Evolutionary conservation across 768 basidiomycete genomes (phyloP), one percentile per base, ranked within the genome.

Genomic region (Multifurca ochricompacta): DNA sequence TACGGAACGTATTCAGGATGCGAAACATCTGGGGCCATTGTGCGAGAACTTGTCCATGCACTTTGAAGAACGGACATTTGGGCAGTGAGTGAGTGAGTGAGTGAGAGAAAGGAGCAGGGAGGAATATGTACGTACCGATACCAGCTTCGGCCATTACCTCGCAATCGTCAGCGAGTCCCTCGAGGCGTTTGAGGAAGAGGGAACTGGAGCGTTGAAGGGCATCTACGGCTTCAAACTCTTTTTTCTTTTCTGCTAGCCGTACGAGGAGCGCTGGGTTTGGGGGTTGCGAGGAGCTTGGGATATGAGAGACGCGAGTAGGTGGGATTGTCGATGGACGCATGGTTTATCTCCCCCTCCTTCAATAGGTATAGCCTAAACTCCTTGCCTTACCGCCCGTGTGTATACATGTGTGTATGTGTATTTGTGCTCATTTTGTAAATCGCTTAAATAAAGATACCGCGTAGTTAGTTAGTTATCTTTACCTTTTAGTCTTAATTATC

Each of bases 1-100:
- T 62, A 89, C 87, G 62, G 65, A 87, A 89, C 54, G 82, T 71
- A 53, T 70, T 77, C 45, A 90, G 70, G 48, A 87, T 87, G 60
- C 81, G 77, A 63, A 90, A 89, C 87, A 90, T 90, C 65, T 79
- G 80, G 9, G 85, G 83, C 87, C 86, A 89, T 58, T 88, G 85
- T 53, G 80, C 80, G 23, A 87, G 76, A 4, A 89, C 85, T 64
- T 87, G 79, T 9, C 87, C 87, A 58, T 85, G 83, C 31, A 84
- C 87, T 88, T 46, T 19, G 43, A 51, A 34, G 14, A 3, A 21
- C 8, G 18, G 39, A 18, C 28, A 5, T 21, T 6, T 16, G 10
- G 13, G 4, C 18, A 4, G 3, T 1, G n/a, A 40, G 32, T 51
- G 16, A 42, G 39, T 19, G 23, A 37, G 25, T 10, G 6, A 48